Evolutionary conservation across 306 rosid species (phyloP), one percentile per base, ranked within the genome.

Genomic region (Begonia fuchsioides): DNA sequence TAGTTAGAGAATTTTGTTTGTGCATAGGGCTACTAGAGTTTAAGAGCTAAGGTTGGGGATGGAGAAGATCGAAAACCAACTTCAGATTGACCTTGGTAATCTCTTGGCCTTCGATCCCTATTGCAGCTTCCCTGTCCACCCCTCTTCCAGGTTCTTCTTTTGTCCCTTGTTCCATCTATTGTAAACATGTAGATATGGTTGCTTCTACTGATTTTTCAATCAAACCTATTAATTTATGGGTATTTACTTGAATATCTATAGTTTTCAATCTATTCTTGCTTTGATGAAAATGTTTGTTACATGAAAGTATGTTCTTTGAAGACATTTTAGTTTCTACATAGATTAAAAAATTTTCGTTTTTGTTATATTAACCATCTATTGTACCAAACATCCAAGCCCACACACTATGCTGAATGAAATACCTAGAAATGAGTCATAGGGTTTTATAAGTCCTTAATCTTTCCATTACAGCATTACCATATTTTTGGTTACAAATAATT

Each of bases 41-140:
- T 8, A 1, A 26, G 35, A 26, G 35, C 35, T 26, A 26, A 2
- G 35, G 45, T 41, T 32, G 53, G 53, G 54, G 50, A 59, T 64
- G 52, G 83, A 80, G 56, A 26, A 26, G 35, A 65, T 45, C 26
- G 60, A 57, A 52, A 50, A 39, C 6, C 53, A 58, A 13, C 55
- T 58, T 15, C 79, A 76, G 55, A 49, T 88, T 15, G 95, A 84
- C 76, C 73, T 88, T 4, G 93, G 97, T 12, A 66, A 76, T 52
- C 90, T 88, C 41, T 56, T 65, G 84, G 90, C 82, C 6, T 79
- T 68, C 48, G 64, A 84, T 26, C 59, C 81, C 57, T 71, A 76
- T 51, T 72, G 72, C 45, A 26, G 43, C 10, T 70, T 74, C 50
- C 66, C 83, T 52, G 70, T 88, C 32, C 54, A 47, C 1, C 64